Base-by-base conservation (phyloP, 257 asterid species). In the Salvia hispanica region DNA sequence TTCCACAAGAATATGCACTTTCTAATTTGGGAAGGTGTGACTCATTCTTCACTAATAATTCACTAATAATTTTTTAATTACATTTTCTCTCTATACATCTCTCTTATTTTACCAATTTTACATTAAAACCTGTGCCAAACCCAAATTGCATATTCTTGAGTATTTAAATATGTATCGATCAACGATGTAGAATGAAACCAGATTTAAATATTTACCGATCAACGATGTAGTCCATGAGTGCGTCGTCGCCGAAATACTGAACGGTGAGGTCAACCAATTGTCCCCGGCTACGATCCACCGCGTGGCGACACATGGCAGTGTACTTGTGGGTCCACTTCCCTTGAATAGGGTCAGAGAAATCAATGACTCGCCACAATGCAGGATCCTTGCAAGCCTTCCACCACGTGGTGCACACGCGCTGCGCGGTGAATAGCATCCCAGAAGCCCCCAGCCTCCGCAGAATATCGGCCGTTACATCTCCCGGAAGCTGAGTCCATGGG, bases 401-500 rank as follows among this genome's bases (percentile, higher is more conserved):
- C 85, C 82, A 80, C 9, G 62, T 67, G 3, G 57, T 69, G 56
- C 90, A 82, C 25, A 82, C 88, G 61, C 16, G 50, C 80, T 68
- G 81, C 36, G 81, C 82, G 59, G 44, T 80, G 47, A 37, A 28
- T 54, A 85, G 71, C 11, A 81, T 74, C 48, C 74, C 82, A 1
- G 66, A 11, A 0, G 77, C 74, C 2, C 78, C 85, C 25, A 85
- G 43, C 47, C 79, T 58, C 3, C 67, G 80, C 55, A 85, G 70
- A 50, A 85, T 80, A 16, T 62, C 55, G 8, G 83, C 74, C 18
- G 79, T 78, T 25, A 82, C 39, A 47, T 84, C 85, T 6, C 55
- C 25, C 10, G 84, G 89, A 3, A 84, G 81, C 1, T 84, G 85
- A 15, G 55, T 71, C 90, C 87, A 84, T 25, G 77, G 81, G 44